Percentiles rank a stretch among this genome's conserved stretches.
Conservation (phyloP, 345 rosid species). For the Eucalyptus sp. region DNA sequence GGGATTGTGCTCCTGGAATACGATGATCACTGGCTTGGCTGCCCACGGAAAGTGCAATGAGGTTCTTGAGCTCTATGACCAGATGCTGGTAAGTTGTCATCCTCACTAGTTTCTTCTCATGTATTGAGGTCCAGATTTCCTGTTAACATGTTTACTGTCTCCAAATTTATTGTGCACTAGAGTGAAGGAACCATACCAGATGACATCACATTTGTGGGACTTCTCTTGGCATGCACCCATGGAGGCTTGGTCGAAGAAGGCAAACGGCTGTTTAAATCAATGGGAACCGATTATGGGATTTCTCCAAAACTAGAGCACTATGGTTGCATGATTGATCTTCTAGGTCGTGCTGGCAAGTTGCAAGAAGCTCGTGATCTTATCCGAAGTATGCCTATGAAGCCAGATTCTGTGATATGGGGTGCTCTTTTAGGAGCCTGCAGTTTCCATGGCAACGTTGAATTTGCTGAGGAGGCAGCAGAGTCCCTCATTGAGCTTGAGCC, state of each 20-base stretch:
- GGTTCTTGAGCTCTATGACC: constrained; percentile 43
- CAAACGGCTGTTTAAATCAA: constrained; percentile 35
- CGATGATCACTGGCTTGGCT: constrained; percentile 73
- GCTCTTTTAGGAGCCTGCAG: constrained; percentile 79
- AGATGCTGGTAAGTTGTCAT: constrained; percentile 44
- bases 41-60: constrained; percentile 52
- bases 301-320: constrained; percentile 68
- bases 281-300: constrained; percentile 24
- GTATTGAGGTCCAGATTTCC: not conserved
- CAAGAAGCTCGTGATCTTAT: constrained; percentile 54
- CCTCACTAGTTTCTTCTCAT: not conserved
- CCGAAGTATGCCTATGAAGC: constrained; percentile 57
- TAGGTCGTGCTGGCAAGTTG: constrained; percentile 69
- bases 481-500: constrained; percentile 59
- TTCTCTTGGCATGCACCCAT: constrained; percentile 74
- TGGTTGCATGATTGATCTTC: constrained; percentile 83
- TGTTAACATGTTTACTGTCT: not conserved
- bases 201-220: constrained; percentile 71
- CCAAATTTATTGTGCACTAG: not conserved
- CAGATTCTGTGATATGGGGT: constrained; percentile 81
- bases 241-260: constrained; percentile 56
- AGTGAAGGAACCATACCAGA: constrained; percentile 21
- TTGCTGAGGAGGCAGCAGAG: constrained; percentile 61
- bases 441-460: constrained; percentile 47
- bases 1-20: constrained; percentile 78